Evolutionary conservation across 352 stramenopile genomes (phyloP), one percentile per base, ranked within the genome.

Genomic region (Phytophthora boehmeriae): DNA sequence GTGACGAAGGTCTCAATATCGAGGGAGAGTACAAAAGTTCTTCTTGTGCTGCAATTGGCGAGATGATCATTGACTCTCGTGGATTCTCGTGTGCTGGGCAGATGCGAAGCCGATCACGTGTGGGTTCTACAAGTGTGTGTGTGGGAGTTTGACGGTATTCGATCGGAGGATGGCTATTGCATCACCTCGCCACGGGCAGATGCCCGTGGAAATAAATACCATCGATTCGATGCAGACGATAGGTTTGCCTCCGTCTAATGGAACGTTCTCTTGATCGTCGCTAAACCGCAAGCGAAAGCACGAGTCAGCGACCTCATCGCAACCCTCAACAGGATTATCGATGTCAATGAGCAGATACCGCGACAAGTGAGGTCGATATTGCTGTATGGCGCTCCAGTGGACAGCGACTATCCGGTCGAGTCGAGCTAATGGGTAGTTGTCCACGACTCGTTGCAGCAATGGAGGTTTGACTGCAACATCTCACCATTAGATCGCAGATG

Each of bases 111-210:
- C 71, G 0, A 4, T 71, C 2, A 63, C 63, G 0, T 80, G 71
- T 32, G 71, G 67, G 0, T 71, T 80, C 38, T 80, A 80, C 44
- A 51, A 68, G 38, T 80, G 71, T 23, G 71, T 23, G 44, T 42
- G 14, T 80, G 71, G 71, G 67, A 70, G 27, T 76, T 54, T 35
- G 71, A 80, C 22, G 71, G 63, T 9, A 20, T 76, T 0, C 52
- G 53, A 20, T 16, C 36, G 6, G 30, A 14, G 6, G 53, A 65
- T 47, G 44, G 23, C 0, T 42, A 22, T 9, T 65, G 50, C 0
- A 48, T 80, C 27, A 64, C 46, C 22, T 78, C 62, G 0, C 70
- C 17, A 5, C 68, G 64, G 64, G 45, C 53, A n/a, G 14, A 35
- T n/a, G 47, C 63, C 5, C 6, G 36, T 16, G 53, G 51, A 6